Percentiles rank a stretch among this genome's conserved stretches.
These are phyloP conservation scores for Aurifilum marmelostoma DNA, from an alignment of 2,329 filamentous ascomycete species.

Conservation along the genomic window DNA sequence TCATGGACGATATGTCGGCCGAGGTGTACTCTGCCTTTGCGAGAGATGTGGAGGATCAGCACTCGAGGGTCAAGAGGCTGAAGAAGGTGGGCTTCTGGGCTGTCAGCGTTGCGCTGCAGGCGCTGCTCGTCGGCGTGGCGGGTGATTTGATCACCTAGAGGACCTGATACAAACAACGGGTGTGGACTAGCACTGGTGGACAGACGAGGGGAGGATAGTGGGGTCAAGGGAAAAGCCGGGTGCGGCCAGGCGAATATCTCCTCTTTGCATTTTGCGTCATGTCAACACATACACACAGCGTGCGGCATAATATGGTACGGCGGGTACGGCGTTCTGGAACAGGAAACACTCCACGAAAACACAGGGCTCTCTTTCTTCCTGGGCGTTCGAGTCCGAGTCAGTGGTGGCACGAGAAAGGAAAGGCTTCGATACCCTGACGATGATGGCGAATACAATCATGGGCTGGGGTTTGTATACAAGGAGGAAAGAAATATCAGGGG, in stretches of 20 bases:
- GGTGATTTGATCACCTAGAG: constrained; percentile 65
- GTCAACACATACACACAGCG: constrained; percentile 4
- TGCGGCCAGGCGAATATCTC: background rate
- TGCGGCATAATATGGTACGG: background rate
- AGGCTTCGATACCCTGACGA: constrained; percentile 6
- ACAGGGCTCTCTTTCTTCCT: background rate
- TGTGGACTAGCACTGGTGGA: background rate
- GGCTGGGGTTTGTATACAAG: background rate
- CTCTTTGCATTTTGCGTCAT: constrained; percentile 1
- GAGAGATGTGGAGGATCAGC: constrained; percentile 84
- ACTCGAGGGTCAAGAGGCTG: constrained; percentile 81
- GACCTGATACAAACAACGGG: background rate
- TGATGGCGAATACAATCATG: background rate
- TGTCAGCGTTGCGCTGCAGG: constrained; percentile 87
- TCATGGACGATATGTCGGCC: constrained; percentile 91
- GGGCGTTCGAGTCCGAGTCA: constrained; percentile 9
- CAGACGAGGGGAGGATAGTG: no score
- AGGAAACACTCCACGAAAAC: constrained; percentile 2
- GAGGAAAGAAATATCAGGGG: background rate
- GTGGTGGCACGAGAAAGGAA: background rate
- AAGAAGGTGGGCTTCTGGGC: constrained; percentile 97
- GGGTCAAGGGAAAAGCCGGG: no score
- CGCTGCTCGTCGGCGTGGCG: constrained; percentile 91
- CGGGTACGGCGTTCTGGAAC: background rate
- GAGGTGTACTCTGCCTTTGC: constrained; percentile 97